A percentile compares a stretch with the other conserved stretches of the same genome.
These are phyloP conservation scores for Fusarium hostae DNA, from an alignment of 2,329 filamentous ascomycete species.

Conservation along the genomic window DNA sequence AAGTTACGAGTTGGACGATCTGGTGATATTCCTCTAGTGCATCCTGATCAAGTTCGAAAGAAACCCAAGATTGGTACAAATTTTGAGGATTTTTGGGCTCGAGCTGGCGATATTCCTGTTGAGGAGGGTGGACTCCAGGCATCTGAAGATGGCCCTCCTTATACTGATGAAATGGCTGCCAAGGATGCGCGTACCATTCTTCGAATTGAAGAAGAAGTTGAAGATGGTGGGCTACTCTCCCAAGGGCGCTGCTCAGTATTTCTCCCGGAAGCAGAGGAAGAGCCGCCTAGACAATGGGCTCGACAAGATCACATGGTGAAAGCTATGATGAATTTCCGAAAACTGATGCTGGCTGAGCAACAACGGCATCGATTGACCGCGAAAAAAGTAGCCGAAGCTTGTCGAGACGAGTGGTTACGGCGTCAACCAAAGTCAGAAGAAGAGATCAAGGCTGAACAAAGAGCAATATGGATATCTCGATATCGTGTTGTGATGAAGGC, in stretches of 20 bases:
- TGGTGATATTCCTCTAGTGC: slow-evolving; percentile 64
- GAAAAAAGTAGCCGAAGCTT: slow-evolving; percentile 82
- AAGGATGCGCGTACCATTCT: slow-evolving; percentile 77
- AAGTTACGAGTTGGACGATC: slow-evolving; percentile 57
- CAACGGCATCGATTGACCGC: slow-evolving; percentile 79
- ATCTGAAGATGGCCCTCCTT: slow-evolving; percentile 65
- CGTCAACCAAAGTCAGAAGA: slow-evolving; percentile 81
- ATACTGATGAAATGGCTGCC: slow-evolving; percentile 70
- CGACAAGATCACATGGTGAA: slow-evolving; percentile 86
- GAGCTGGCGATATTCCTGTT: slow-evolving; percentile 62
- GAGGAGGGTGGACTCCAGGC: slow-evolving; percentile 67
- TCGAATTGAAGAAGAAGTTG: slow-evolving; percentile 76
- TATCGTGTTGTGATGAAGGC: slow-evolving; percentile 77
- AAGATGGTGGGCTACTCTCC: slow-evolving; percentile 80
- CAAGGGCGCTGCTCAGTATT: slow-evolving; percentile 76
- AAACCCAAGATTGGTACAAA: slow-evolving; percentile 63
- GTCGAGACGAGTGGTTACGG: slow-evolving; percentile 78
- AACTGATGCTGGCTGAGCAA: slow-evolving; percentile 82
- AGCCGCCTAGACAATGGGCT: slow-evolving; percentile 83
- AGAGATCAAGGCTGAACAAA: slow-evolving; percentile 83
- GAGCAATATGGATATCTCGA: slow-evolving; percentile 71
- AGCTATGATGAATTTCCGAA: slow-evolving; percentile 83
- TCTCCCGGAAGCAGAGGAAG: slow-evolving; percentile 75
- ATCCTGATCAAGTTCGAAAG: slow-evolving; percentile 67
- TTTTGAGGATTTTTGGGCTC: slow-evolving; percentile 68